Conservation (phyloP, 2,329 filamentous ascomycete genomes). For the Beauveria varroae region DNA sequence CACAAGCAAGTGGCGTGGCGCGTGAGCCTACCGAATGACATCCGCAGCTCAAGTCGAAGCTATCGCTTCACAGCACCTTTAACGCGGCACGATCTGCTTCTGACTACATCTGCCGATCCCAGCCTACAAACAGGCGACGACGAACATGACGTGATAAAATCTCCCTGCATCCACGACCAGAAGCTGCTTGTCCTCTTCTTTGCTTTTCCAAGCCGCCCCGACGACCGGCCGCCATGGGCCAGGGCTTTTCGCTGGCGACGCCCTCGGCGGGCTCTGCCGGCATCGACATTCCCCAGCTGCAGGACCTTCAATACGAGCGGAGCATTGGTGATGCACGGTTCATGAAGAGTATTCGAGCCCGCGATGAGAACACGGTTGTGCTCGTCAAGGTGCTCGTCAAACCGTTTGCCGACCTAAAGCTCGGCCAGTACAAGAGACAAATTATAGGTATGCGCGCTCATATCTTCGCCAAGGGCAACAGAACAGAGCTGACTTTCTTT, state of each 20-base stretch:
- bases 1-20: not conserved
- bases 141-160: not conserved
- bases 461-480: no score
- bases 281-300: conserved; percentile 88
- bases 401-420: conserved; percentile 72
- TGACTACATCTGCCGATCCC: not conserved
- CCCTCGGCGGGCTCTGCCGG: conserved; percentile 86
- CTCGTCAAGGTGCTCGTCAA: conserved; percentile 95
- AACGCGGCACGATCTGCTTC: not conserved
- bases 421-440: conserved; percentile 69
- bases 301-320: conserved; percentile 86
- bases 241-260: conserved; percentile 90
- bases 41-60: not conserved
- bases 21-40: conserved; percentile 1
- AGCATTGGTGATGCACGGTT: conserved; percentile 87
- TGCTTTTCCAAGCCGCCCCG: not conserved
- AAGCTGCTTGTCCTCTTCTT: not conserved
- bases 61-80: not conserved
- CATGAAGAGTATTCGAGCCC: conserved; percentile 91
- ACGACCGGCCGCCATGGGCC: conserved; percentile 59
- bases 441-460: conserved; percentile 54
- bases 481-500: not conserved
- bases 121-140: not conserved
- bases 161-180: not conserved
- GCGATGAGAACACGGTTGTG: conserved; percentile 83